Conservation (phyloP, 2,329 filamentous ascomycete genomes). For the Fusarium sp. region DNA sequence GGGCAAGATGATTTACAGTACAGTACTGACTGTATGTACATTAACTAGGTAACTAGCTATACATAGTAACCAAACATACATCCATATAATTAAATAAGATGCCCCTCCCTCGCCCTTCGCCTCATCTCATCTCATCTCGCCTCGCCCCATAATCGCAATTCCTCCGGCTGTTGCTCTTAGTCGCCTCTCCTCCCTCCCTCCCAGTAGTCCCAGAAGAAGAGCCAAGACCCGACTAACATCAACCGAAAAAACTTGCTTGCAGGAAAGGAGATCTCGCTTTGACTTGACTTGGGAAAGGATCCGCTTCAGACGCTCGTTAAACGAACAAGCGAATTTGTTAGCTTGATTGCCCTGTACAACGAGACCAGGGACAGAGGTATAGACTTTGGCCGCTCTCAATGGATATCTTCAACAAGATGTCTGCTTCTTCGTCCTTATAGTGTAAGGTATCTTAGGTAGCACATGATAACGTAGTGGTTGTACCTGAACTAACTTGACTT, state of each 20-base stretch:
- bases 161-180: conserved; percentile 19
- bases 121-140: conserved; percentile 11
- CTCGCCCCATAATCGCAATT: conserved; percentile 31
- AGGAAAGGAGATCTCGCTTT: conserved; percentile 25
- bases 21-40: background rate
- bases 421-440: background rate
- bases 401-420: conserved; percentile 5
- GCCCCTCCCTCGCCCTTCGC: conserved; percentile 3
- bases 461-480: background rate
- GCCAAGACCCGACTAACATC: conserved; percentile 24
- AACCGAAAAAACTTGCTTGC: conserved; percentile 11
- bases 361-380: conserved; percentile 10
- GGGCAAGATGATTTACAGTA: background rate
- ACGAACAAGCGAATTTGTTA: conserved; percentile 28
- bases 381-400: conserved; percentile 9
- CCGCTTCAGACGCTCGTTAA: conserved; percentile 1
- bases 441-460: background rate
- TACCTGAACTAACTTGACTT: background rate
- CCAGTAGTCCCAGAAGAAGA: background rate
- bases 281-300: background rate
- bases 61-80: background rate
- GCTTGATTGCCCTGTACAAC: conserved; percentile 41
- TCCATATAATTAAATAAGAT: conserved; percentile 1
- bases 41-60: background rate
- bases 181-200: conserved; percentile 5